A percentile compares a stretch with the other conserved stretches of the same genome.
Conservation (phyloP, 768 basidiomycete genomes). For the Pleurotus platypus region DNA sequence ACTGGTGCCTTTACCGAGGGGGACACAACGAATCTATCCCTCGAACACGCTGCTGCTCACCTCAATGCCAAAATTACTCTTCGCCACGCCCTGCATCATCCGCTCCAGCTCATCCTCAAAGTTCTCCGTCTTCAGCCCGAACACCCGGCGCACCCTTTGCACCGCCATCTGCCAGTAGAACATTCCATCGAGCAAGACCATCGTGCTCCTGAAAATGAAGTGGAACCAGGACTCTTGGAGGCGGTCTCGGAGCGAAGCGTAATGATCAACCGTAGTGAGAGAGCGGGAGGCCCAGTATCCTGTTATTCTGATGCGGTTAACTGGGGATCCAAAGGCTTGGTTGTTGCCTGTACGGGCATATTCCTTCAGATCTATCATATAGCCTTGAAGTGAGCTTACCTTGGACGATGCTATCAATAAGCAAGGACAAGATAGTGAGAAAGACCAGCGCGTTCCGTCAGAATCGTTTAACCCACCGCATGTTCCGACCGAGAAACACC, state of each 20-base stretch:
- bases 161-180: constrained; percentile 63
- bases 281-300: constrained; percentile 79
- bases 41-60: constrained; percentile 55
- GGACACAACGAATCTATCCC: constrained; percentile 24
- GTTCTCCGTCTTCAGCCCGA: constrained; percentile 43
- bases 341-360: constrained; percentile 55
- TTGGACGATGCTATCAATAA: constrained; percentile 40
- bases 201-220: constrained; percentile 57
- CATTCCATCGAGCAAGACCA: constrained; percentile 65
- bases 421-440: no score
- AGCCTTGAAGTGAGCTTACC: constrained; percentile 19
- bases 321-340: constrained; percentile 79
- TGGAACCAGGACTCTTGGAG: constrained; percentile 55
- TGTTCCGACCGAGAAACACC: constrained; percentile 73
- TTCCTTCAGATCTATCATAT: no score
- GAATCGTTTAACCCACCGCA: constrained; percentile 40
- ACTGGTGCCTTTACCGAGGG: no score
- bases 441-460: no score
- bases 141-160: constrained; percentile 39
- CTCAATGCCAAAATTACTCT: constrained; percentile 76
- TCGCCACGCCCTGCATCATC: constrained; percentile 72
- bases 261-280: constrained; percentile 36
- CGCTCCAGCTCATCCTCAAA: constrained; percentile 85
- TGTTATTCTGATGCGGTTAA: constrained; percentile 88
- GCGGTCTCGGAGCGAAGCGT: constrained; percentile 38